Percentiles rank a stretch among this genome's conserved stretches.
phyloP scores from a whole-genome alignment of 305 asterid genomes.

The Fraxinus sp. region DNA sequence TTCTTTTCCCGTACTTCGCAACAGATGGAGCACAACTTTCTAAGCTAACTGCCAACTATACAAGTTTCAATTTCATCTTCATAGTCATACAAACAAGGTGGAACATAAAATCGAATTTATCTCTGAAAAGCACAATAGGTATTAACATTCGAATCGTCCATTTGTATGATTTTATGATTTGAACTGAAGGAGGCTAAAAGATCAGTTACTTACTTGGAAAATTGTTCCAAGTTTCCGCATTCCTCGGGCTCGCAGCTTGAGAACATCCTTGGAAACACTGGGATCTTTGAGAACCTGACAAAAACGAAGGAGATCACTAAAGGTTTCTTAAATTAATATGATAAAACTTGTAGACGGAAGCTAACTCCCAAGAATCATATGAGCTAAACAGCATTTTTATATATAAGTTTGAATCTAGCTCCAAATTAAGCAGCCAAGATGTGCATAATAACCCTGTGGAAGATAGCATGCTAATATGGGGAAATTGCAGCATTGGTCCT shows the following conservation, averaged over 20 bases:
- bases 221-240: constrained; percentile 71
- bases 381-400: background rate
- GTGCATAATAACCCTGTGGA: background rate
- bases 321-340: background rate
- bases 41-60: too few species aligned
- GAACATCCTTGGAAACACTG: constrained; percentile 58
- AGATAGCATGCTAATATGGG: background rate
- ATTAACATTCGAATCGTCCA: background rate
- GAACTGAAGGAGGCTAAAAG: background rate
- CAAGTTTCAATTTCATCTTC: background rate
- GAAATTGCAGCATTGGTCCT: background rate
- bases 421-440: background rate
- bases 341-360: background rate
- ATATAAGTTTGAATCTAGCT: background rate
- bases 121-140: background rate
- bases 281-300: constrained; percentile 76
- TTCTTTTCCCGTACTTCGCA: background rate
- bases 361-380: background rate
- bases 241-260: constrained; percentile 63
- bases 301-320: background rate
- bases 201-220: constrained; percentile 51
- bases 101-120: background rate
- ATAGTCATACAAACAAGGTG: background rate
- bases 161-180: background rate
- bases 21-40: background rate